Evolutionary conservation across 2,329 filamentous ascomycete species (phyloP).

Genomic region (Verticillium longisporum): DNA sequence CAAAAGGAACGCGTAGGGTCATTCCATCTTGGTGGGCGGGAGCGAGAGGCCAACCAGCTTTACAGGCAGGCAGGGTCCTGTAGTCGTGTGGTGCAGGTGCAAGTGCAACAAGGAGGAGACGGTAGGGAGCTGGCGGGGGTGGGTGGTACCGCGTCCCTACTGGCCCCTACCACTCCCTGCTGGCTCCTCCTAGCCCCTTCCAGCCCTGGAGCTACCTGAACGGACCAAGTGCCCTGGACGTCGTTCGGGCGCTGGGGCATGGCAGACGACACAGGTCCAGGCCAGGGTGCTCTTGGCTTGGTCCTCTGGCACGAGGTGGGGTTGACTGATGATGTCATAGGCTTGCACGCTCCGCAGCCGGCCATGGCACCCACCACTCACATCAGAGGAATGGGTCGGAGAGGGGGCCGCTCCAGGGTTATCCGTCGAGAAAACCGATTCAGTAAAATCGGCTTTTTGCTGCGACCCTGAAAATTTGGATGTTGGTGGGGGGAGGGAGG

Average conservation of each 20-base stretch:
- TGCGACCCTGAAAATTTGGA: not conserved
- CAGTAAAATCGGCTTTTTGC: not conserved
- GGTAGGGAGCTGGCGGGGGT: not conserved
- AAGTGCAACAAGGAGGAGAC: not conserved
- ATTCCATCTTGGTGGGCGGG: too few relatives aligned
- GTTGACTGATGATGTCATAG: not conserved
- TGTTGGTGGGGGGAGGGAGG: not conserved
- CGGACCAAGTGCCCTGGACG: not conserved
- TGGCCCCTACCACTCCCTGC: too few relatives aligned
- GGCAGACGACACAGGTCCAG: not conserved
- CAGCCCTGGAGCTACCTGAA: not conserved
- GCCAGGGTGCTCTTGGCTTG: not conserved
- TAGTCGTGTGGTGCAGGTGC: not conserved
- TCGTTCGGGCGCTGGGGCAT: not conserved
- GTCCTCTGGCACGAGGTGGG: not conserved
- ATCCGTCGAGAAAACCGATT: not conserved
- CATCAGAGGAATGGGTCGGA: not conserved
- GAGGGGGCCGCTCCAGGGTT: not conserved
- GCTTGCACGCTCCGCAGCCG: not conserved
- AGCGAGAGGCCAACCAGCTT: too few relatives aligned
- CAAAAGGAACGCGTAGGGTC: not conserved
- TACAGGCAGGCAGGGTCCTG: not conserved
- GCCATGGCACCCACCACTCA: not conserved
- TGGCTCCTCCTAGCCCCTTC: too few relatives aligned
- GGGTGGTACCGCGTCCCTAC: too few relatives aligned